phyloP scores from a whole-genome alignment of 2,329 filamentous ascomycete species.

The Elsinoe fawcettii region DNA sequence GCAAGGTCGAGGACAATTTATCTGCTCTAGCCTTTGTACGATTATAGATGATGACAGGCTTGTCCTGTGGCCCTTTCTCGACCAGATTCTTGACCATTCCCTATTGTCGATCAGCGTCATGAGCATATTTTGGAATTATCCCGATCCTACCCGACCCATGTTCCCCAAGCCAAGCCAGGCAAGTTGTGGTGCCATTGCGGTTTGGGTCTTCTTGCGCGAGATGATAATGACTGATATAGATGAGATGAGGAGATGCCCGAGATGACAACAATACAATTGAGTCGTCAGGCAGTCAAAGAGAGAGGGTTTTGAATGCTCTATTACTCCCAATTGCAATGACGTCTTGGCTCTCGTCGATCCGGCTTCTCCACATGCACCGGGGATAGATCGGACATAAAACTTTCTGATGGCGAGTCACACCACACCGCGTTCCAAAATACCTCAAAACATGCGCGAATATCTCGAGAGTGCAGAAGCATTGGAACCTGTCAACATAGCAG shows the following conservation, averaged over 20 bases:
- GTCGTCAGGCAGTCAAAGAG: background rate
- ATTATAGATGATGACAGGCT: slow-evolving; percentile 73
- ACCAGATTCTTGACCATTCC: slow-evolving; percentile 80
- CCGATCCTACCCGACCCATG: slow-evolving; percentile 61
- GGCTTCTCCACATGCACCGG: slow-evolving; percentile 1
- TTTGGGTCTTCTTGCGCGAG: too few relatives aligned
- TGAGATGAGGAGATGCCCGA: background rate
- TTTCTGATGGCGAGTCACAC: background rate
- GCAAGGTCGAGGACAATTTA: slow-evolving; percentile 55
- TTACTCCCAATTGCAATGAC: slow-evolving; percentile 1
- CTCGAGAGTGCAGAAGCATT: background rate
- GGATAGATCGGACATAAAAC: background rate
- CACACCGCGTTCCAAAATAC: background rate
- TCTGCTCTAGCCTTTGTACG: slow-evolving; percentile 60
- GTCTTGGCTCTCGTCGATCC: slow-evolving; percentile 4
- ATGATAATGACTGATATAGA: background rate
- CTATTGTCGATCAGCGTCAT: slow-evolving; percentile 35
- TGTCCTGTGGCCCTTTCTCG: slow-evolving; percentile 63
- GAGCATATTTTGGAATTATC: background rate
- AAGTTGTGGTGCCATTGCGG: slow-evolving; percentile 44
- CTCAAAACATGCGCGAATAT: background rate
- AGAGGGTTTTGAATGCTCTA: background rate
- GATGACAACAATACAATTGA: background rate
- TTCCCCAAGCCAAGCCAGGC: slow-evolving; percentile 81
- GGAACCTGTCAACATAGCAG: background rate